phyloP scores from a whole-genome alignment of 1,284 basidiomycete genomes.

The Papiliotrema flavescens region DNA sequence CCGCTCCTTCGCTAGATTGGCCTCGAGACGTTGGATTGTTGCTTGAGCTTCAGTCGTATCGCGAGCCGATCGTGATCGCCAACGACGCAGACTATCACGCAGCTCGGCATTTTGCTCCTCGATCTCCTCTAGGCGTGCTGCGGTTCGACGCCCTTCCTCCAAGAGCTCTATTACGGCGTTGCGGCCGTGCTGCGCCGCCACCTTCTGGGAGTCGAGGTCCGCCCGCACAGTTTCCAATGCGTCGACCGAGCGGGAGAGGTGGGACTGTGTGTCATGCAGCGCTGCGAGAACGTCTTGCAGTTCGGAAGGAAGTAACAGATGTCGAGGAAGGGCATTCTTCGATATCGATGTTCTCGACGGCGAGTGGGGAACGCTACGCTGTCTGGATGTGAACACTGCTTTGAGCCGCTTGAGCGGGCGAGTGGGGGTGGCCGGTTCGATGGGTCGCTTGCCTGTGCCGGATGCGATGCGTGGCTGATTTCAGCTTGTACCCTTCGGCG shows the following conservation, averaged over 20 bases:
- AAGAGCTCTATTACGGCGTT: not conserved
- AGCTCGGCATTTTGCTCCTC: not conserved
- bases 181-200: not conserved
- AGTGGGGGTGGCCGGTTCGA: not conserved
- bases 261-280: not conserved
- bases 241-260: not conserved
- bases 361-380: not conserved
- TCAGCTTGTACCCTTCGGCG: not conserved
- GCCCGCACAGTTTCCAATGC: not conserved
- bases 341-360: not conserved
- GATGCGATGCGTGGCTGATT: not conserved
- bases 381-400: not conserved
- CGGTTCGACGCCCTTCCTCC: slow-evolving; percentile 1
- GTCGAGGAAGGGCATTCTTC: not conserved
- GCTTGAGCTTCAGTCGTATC: not conserved
- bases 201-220: not conserved
- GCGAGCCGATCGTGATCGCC: not conserved
- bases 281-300: not conserved
- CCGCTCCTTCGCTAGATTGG: not conserved
- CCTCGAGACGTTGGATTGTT: not conserved
- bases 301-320: not conserved
- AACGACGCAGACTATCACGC: not conserved
- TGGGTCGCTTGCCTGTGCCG: not conserved
- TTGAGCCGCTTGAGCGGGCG: slow-evolving; percentile 4
- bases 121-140: not conserved